phyloP scores from a whole-genome alignment of 768 basidiomycete genomes.

The Boletus bicolor region DNA sequence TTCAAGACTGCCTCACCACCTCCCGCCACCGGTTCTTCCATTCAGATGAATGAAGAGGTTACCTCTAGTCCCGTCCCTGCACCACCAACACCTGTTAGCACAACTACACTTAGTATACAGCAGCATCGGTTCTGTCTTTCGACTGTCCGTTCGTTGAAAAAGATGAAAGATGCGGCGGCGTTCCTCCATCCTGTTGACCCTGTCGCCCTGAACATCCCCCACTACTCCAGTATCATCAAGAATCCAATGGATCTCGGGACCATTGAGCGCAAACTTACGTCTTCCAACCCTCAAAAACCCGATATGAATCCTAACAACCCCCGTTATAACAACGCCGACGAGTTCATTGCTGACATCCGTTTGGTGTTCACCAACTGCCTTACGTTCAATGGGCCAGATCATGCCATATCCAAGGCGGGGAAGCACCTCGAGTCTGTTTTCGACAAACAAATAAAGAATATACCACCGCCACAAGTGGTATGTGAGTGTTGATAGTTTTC shows the following conservation, averaged over 20 bases:
- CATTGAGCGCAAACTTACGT: conserved; percentile 80
- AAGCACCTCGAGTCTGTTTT: conserved; percentile 80
- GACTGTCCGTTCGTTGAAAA: conserved; percentile 79
- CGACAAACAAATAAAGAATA: conserved; percentile 82
- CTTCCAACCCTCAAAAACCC: conserved; percentile 77
- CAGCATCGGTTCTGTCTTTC: conserved; percentile 82
- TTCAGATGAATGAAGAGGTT: conserved; percentile 30
- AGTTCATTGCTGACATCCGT: conserved; percentile 83
- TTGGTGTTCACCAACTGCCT: conserved; percentile 85
- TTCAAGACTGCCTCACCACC: conserved; percentile 73
- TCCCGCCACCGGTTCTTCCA: conserved; percentile 48
- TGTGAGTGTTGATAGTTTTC: conserved; percentile 31
- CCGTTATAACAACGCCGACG: conserved; percentile 73
- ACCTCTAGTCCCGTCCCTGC: conserved; percentile 15
- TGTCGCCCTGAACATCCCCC: conserved; percentile 77
- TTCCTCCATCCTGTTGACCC: conserved; percentile 90
- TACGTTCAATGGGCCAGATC: conserved; percentile 92
- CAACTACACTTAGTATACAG: conserved; percentile 50
- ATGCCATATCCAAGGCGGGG: conserved; percentile 74
- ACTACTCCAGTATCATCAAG: conserved; percentile 84
- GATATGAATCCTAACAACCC: conserved; percentile 67
- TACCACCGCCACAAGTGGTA: conserved; percentile 79
- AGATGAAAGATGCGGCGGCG: conserved; percentile 75
- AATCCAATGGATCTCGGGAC: conserved; percentile 94
- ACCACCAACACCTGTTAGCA: conserved; percentile 5